Evolutionary conservation across 1,284 basidiomycete species (phyloP), one percentile per base, ranked within the genome.

Genomic region (Apiotrichum porosum): DNA sequence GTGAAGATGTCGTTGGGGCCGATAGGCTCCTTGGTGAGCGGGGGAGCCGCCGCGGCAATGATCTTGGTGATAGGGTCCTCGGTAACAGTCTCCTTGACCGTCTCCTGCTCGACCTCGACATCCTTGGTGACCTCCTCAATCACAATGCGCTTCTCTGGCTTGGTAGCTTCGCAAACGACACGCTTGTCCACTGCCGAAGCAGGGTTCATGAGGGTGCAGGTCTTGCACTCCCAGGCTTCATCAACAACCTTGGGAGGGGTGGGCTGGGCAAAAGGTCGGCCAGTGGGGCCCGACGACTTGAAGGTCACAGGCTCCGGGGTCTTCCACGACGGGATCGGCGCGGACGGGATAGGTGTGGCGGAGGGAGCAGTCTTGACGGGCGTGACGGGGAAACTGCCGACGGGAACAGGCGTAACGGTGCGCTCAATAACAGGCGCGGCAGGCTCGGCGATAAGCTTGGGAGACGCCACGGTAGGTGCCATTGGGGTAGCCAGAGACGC

Each of bases 1-100:
- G 65, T 60, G 52, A 68, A 68, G 56, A 71, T 66, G 52, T 69
- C 66, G 33, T 58, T 51, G 17, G 62, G 57, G 2, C 59, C 52
- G 33, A 57, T 54, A 12, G 58, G 50, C 31, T 60, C 56, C 37
- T 60, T 56, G 28, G 39, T 12, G 26, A 42, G 30, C 15, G 40
- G 18, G 5, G 42, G 18, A 3, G 28, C 28, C 2, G 37, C 37
- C 12, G 37, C 37, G 2, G 32, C 41, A 15, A 42, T 42, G 41
- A 42, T 21, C n/a, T 19, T 37, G 37, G 37, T 21, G 22, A 37
- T 37, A 6, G 37, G 37, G 43, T 48, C 53, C 17, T 39, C 33
- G 28, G 19, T 13, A n/a, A n/a, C 23, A 4, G 36, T n/a, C 31
- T 40, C 22, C 3, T 36, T 34, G 32, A 34, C 34, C 3, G 17